phyloP scores from a whole-genome alignment of 345 rosid species.

The Rhizophora mangle region DNA sequence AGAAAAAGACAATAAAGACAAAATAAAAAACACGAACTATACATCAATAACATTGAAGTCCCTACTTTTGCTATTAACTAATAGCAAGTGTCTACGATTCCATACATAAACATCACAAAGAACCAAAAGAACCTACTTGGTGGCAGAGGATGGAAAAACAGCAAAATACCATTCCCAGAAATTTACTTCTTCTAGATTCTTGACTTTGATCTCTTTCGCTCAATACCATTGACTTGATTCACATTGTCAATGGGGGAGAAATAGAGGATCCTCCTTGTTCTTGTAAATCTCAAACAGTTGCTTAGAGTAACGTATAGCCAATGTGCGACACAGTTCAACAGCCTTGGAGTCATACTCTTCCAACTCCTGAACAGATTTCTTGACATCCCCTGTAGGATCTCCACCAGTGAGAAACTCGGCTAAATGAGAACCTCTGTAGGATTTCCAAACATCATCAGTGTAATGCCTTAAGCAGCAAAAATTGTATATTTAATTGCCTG shows the following conservation, averaged over 20 bases:
- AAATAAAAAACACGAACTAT: no score
- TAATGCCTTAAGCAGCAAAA: not conserved
- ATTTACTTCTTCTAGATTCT: not conserved
- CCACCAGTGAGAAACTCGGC: conserved; percentile 55
- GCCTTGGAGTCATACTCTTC: conserved; percentile 28
- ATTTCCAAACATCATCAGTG: conserved; percentile 4
- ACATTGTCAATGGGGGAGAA: conserved; percentile 23
- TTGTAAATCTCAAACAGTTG: conserved; percentile 68
- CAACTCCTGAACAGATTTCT: conserved; percentile 59
- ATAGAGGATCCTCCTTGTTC: conserved; percentile 59
- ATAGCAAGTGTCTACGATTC: not conserved
- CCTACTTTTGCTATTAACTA: not conserved
- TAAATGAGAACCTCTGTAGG: conserved; percentile 50
- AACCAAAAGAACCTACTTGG: not conserved
- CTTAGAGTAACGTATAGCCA: conserved; percentile 56
- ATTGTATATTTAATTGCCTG: no score
- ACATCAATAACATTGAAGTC: no score
- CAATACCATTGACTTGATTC: not conserved
- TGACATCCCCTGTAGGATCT: conserved; percentile 50
- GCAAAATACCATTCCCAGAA: not conserved
- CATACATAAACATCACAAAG: not conserved
- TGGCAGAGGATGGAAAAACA: not conserved
- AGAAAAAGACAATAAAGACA: no score
- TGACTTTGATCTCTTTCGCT: not conserved
- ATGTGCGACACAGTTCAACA: conserved; percentile 44